Base-by-base conservation (phyloP, 1,284 basidiomycete species). In the Apiotrichum veenhuisii region DNA sequence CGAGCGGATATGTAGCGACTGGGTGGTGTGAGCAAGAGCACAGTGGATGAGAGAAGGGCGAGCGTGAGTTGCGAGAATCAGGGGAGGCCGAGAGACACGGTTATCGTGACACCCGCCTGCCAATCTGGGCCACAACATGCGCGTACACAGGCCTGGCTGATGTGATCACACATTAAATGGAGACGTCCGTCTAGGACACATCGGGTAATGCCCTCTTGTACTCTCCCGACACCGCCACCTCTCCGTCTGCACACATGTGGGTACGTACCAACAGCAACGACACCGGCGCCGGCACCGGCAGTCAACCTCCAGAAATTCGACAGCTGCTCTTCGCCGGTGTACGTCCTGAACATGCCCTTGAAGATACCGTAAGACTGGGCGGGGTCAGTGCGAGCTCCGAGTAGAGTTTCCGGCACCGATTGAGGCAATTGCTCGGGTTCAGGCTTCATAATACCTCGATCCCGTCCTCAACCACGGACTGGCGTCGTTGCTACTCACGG, bases 1-100 rank as follows among this genome's bases (percentile, higher is more conserved):
- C 93, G 62, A 97, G 78, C 4, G 93, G 93, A 77, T 96, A 97
- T 70, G 93, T 97, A 33, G 89, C 84, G 62, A 87, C 89, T 72
- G 51, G 1, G 45, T 14, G 22, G n/a, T 7, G 30, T 46, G 14
- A 33, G 44, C 44, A 20, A 12, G 14, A 3, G 22, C 20, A 22
- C 40, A 40, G 5, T 15, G 40, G 10, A 22, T 15, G 40, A 41
- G 18, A 9, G 37, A 17, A 40, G 12, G 9, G 37, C n/a, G n/a
- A n/a, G n/a, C n/a, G n/a, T n/a, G n/a, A n/a, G n/a, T n/a, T n/a
- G n/a, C n/a, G n/a, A n/a, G n/a, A n/a, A n/a, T n/a, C n/a, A n/a
- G n/a, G n/a, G n/a, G n/a, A n/a, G n/a, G 30, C 30, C 30, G 30
- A 30, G 7, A 30, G 30, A n/a, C 30, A 30, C 30, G 30, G 30